Conservation (phyloP, 805 yeast genomes). For the Saccharomycopsis synnaedendra region DNA sequence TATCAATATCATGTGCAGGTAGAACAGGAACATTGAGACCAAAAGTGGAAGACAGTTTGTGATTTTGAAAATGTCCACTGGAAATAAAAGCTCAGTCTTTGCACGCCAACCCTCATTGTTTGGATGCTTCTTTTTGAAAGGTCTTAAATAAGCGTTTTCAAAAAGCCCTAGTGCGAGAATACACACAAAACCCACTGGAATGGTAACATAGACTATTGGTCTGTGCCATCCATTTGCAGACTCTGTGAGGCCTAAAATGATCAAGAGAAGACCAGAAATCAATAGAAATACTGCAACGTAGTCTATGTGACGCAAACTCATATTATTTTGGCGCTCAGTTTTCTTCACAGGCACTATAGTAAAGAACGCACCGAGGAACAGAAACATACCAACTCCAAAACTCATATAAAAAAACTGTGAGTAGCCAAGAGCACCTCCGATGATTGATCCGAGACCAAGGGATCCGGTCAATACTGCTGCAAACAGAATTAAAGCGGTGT, state of each 20-base stretch:
- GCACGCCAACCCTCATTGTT: neutral
- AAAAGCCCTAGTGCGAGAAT: constrained; percentile 25
- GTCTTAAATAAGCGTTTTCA: constrained; percentile 7
- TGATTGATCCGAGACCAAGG: constrained; percentile 26
- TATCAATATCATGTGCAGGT: constrained; percentile 18
- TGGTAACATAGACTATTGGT: constrained; percentile 28
- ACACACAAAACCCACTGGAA: constrained; percentile 52
- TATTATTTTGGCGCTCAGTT: constrained; percentile 18
- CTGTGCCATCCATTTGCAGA: constrained; percentile 10
- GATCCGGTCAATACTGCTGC: constrained; percentile 20
- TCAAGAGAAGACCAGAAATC: constrained; percentile 30
- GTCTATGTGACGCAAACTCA: constrained; percentile 23
- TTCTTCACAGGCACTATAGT: constrained; percentile 23
- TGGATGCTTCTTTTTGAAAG: neutral
- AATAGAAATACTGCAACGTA: constrained; percentile 24
- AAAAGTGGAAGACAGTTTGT: constrained; percentile 20
- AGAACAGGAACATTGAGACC: constrained; percentile 18
- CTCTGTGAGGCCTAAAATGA: constrained; percentile 13
- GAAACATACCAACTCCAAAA: constrained; percentile 30
- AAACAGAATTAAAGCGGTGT: constrained; percentile 27
- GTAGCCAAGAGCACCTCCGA: constrained; percentile 40
- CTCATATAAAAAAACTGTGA: constrained; percentile 28
- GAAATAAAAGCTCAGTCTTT: constrained; percentile 20
- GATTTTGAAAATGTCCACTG: constrained; percentile 20
- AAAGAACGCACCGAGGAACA: constrained; percentile 23